Evolutionary conservation across 306 rosid genomes (phyloP).

Genomic region (peach (Prunus persica)): Prunus_persica_NCBIv2 NC_034009.1:12075001-12075500

Average conservation of each 20-base stretch:
- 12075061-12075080: neutral
- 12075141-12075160: neutral
- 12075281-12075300: neutral
- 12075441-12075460: too few species aligned
- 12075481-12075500: too few species aligned
- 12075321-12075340: too few species aligned
- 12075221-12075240: neutral
- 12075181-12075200: neutral
- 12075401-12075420: too few species aligned
- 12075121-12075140: constrained; percentile 17
- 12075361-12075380: too few species aligned
- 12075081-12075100: constrained; percentile 11
- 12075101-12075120: constrained; percentile 3
- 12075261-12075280: neutral
- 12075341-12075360: too few species aligned
- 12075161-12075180: neutral
- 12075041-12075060: constrained; percentile 1
- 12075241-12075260: neutral
- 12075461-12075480: too few species aligned
- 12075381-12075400: too few species aligned
- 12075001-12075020: constrained; percentile 14
- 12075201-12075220: constrained; percentile 7
- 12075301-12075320: too few species aligned
- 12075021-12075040: neutral
- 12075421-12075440: too few species aligned